phyloP scores from a whole-genome alignment of 2,329 filamentous ascomycete genomes.

The Plectosphaerella plurivora region DNA sequence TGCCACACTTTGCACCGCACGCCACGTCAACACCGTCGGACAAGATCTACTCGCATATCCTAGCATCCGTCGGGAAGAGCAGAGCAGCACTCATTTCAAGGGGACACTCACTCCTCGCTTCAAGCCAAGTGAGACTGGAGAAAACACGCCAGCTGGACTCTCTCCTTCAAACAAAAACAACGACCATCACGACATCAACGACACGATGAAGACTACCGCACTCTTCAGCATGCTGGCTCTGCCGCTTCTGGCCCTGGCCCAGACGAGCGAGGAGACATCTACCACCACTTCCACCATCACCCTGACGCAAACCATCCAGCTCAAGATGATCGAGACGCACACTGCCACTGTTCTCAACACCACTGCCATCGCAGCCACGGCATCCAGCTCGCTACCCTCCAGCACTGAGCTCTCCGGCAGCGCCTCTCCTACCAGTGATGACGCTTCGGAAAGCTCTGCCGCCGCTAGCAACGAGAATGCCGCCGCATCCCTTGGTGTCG shows the following conservation, averaged over 20 bases:
- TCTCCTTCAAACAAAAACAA: slow-evolving; percentile 14
- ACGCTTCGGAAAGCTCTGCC: slow-evolving; percentile 30
- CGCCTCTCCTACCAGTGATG: slow-evolving; percentile 26
- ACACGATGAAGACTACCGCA: slow-evolving; percentile 33
- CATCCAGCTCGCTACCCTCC: slow-evolving; percentile 13
- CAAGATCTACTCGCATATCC: background rate
- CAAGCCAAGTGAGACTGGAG: slow-evolving; percentile 6
- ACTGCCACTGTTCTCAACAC: slow-evolving; percentile 28
- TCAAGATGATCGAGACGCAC: slow-evolving; percentile 36
- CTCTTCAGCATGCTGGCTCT: slow-evolving; percentile 44
- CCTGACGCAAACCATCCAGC: slow-evolving; percentile 45
- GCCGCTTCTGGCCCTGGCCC: slow-evolving; percentile 48
- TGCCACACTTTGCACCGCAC: background rate
- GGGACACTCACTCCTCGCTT: slow-evolving; percentile 5
- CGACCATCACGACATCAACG: slow-evolving; percentile 9
- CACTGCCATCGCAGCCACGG: slow-evolving; percentile 16
- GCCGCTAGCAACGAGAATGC: slow-evolving; percentile 27
- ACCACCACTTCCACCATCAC: slow-evolving; percentile 44
- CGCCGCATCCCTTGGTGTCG: slow-evolving; percentile 37
- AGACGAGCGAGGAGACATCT: slow-evolving; percentile 24
- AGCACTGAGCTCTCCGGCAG: slow-evolving; percentile 17
- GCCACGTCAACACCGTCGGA: background rate
- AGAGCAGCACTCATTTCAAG: slow-evolving; percentile 1
- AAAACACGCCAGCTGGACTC: slow-evolving; percentile 8
- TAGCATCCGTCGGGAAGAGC: background rate